phyloP scores from a whole-genome alignment of 2,329 filamentous ascomycete species.

The Fusarium mexicanum region DNA sequence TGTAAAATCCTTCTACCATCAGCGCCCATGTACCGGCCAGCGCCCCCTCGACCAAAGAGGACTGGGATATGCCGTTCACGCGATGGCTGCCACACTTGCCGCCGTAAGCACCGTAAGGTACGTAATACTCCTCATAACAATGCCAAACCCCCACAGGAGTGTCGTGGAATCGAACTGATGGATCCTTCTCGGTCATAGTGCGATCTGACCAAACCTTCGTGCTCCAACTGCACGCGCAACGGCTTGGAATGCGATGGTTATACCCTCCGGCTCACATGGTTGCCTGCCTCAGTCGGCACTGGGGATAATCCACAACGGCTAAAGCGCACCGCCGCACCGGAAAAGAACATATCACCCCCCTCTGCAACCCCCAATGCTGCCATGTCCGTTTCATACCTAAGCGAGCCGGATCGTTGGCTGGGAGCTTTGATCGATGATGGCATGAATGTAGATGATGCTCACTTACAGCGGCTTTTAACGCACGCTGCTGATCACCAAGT shows the following conservation, averaged over 20 bases:
- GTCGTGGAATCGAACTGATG: background rate
- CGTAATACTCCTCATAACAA: background rate
- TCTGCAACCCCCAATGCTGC: rapidly evolving
- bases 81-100: background rate
- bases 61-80: background rate
- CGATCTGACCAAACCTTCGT: background rate
- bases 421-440: background rate
- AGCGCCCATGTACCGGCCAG: background rate
- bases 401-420: background rate
- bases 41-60: rapidly evolving
- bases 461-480: background rate
- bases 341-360: background rate
- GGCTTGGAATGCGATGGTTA: background rate
- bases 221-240: background rate
- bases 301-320: background rate
- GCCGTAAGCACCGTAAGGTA: background rate
- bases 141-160: background rate
- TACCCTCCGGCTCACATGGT: background rate
- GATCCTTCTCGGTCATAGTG: background rate
- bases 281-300: background rate
- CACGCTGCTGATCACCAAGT: background rate
- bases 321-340: background rate
- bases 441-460: background rate
- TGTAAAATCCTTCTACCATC: background rate
- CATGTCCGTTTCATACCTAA: background rate